phyloP scores from a whole-genome alignment of 2,329 filamentous ascomycete species.

The Trichoderma atrobrunneum region DNA sequence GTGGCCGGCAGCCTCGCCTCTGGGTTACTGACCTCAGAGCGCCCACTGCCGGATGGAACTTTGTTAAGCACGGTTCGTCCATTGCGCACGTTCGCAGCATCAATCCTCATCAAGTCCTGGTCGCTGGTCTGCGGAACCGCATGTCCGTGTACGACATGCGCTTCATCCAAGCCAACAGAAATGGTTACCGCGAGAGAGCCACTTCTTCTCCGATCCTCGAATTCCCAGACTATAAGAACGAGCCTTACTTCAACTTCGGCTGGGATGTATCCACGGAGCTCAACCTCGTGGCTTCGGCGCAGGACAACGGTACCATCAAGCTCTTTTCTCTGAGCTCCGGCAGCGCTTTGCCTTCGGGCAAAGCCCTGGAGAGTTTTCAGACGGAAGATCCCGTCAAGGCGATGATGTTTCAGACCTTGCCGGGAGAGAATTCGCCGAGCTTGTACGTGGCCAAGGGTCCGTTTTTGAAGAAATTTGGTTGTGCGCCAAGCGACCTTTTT shows the following conservation, averaged over 20 bases:
- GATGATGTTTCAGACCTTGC: conserved; percentile 46
- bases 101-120: conserved; percentile 49
- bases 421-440: conserved; percentile 44
- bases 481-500: neutral
- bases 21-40: conserved; percentile 46
- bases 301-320: conserved; percentile 47
- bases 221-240: conserved; percentile 52
- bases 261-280: conserved; percentile 49
- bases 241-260: conserved; percentile 47
- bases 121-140: conserved; percentile 47
- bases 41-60: conserved; percentile 33
- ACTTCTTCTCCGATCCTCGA: conserved; percentile 40
- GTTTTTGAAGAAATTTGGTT: conserved; percentile 43
- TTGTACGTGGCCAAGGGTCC: conserved; percentile 44
- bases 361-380: conserved; percentile 25
- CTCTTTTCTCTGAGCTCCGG: conserved; percentile 52
- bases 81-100: conserved; percentile 52
- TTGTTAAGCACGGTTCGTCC: conserved; percentile 37
- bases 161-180: conserved; percentile 28
- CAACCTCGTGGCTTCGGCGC: conserved; percentile 53
- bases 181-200: conserved; percentile 14
- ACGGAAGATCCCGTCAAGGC: conserved; percentile 37
- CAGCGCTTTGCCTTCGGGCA: conserved; percentile 30
- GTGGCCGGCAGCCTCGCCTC: conserved; percentile 48
- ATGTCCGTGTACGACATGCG: conserved; percentile 59